Base-by-base conservation (phyloP, 805 yeast species). In the Wickerhamia fluorescens region DNA sequence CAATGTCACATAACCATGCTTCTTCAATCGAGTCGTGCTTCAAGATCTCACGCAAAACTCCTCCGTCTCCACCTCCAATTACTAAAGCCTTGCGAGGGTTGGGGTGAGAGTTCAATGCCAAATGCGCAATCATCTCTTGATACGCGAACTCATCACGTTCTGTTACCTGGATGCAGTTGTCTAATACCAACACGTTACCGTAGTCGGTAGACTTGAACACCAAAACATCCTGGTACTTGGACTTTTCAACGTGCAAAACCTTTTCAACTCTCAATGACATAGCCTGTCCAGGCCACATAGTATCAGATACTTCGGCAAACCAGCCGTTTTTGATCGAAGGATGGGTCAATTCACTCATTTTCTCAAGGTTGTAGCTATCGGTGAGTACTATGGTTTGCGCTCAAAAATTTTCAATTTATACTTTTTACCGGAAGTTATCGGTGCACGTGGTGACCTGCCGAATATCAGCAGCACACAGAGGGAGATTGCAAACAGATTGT, bases 241-340 rank as follows among this genome's bases (percentile, higher is more conserved):
- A 84, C 58, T 79, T 72, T 56, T 81, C 95, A 38, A 73, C 81
- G 61, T 83, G 87, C 42, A 89, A 70, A 30, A 89, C 73, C 58
- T 87, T 77, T 44, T 89, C 86, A 34, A 89, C 97, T 41, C 78
- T 73, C 45, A 89, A 69, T 29, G 87, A 74, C 92, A 92, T 79
- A 44, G 96, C 97, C 71, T 88, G 95, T 42, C 98, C 98, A 17
- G 98, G 97, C 94, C 96, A 89, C 85, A 86, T 82, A 53, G 94
- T 84, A 58, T 88, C 85, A 43, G 95, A 83, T 56, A 83, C 70
- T 61, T 89, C 98, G 49, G 89, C 78, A 66, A 89, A 89, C 98
- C 98, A 89, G 51, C 96, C 96, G 60, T 92, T 87, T 53, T 70
- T 68, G 48, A 71, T 61, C 30, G 71, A 55, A 20, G 78, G 78